phyloP scores from a whole-genome alignment of 2,329 filamentous ascomycete species.

The Fusarium sp. region DNA sequence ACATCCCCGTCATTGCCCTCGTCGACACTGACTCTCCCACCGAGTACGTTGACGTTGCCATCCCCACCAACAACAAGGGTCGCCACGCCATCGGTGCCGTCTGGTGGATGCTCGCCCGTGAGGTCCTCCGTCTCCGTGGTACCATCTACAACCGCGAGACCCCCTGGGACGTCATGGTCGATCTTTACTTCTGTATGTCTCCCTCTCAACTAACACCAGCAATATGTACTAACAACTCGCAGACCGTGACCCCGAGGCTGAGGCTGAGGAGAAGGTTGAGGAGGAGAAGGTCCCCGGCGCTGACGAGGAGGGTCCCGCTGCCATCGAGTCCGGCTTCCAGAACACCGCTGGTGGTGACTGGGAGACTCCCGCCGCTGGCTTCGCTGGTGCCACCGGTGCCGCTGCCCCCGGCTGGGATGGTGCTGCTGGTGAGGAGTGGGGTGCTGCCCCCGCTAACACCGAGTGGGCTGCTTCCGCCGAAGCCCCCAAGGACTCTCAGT shows the following conservation, averaged over 20 bases:
- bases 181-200: constrained; percentile 94
- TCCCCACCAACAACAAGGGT: constrained; percentile 99
- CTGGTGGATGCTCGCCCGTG: constrained; percentile 99
- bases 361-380: constrained; percentile 81
- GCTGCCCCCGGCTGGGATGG: constrained; percentile 62
- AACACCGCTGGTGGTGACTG: constrained; percentile 74
- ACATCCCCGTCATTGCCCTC: constrained; percentile 99
- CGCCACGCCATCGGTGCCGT: constrained; percentile 97
- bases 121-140: constrained; percentile 98
- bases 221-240: constrained; percentile 23
- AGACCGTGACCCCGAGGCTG: constrained; percentile 98
- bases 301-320: constrained; percentile 83
- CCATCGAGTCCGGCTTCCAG: constrained; percentile 82
- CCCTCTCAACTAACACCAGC: not conserved
- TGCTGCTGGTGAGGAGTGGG: constrained; percentile 70
- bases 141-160: constrained; percentile 95
- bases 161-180: constrained; percentile 99
- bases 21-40: constrained; percentile 99
- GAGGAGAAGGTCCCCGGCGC: constrained; percentile 89
- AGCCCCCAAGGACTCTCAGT: constrained; percentile 65
- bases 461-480: constrained; percentile 74
- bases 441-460: constrained; percentile 68
- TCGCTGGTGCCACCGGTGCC: constrained; percentile 67
- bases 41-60: constrained; percentile 99
- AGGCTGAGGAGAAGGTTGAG: constrained; percentile 97